These are phyloP conservation scores for grape (Vitis vinifera) DNA, from an alignment of 164 flowering plant genomes.

Conservation along the genomic window DNA sequence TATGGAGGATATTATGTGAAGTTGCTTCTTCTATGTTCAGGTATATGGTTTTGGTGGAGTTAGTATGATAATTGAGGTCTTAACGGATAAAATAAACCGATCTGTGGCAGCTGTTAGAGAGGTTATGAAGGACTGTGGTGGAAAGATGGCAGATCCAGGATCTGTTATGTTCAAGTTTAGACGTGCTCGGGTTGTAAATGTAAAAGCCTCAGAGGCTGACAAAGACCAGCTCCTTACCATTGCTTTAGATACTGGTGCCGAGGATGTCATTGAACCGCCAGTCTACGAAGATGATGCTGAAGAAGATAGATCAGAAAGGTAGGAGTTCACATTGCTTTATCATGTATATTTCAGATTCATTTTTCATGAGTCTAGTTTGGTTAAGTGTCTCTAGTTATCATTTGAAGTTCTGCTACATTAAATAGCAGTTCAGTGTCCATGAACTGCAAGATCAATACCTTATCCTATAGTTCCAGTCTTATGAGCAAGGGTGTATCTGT, in stretches of 20 bases:
- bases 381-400: not conserved
- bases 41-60: slow-evolving; percentile 95
- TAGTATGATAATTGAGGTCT: slow-evolving; percentile 85
- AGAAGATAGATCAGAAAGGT: slow-evolving; percentile 81
- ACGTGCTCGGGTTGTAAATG: slow-evolving; percentile 78
- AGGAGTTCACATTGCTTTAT: not conserved
- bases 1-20: not conserved
- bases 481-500: too few species aligned
- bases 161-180: slow-evolving; percentile 88
- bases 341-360: not conserved
- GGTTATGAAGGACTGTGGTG: slow-evolving; percentile 88
- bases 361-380: not conserved
- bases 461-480: not conserved
- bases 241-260: slow-evolving; percentile 96
- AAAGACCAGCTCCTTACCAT: slow-evolving; percentile 77
- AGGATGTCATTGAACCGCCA: slow-evolving; percentile 91
- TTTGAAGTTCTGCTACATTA: not conserved
- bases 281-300: slow-evolving; percentile 68
- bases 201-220: slow-evolving; percentile 75
- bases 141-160: slow-evolving; percentile 98
- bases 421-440: not conserved
- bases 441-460: not conserved
- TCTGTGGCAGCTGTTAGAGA: slow-evolving; percentile 83
- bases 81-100: slow-evolving; percentile 86
- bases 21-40: slow-evolving; percentile 34